Evolutionary conservation across 345 rosid genomes (phyloP).

Genomic region (Linum tenue): DNA sequence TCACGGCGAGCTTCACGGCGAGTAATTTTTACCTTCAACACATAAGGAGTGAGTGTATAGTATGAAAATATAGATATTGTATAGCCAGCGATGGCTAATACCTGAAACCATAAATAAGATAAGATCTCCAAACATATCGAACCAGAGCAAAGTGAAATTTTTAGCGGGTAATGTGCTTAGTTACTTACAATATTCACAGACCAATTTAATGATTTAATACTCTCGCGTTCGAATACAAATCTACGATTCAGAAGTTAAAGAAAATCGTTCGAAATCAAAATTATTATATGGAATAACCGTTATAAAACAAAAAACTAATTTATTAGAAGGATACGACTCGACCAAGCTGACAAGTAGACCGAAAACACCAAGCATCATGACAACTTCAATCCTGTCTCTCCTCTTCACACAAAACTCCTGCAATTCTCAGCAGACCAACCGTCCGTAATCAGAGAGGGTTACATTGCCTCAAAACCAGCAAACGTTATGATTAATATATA

Average conservation of each 20-base stretch:
- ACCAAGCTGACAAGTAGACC: constrained; percentile 38
- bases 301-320: background rate
- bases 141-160: background rate
- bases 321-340: constrained; percentile 36
- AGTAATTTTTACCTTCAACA: constrained; percentile 31
- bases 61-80: constrained; percentile 23
- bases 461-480: no score
- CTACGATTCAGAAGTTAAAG: constrained; percentile 26
- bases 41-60: constrained; percentile 38
- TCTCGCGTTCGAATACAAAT: constrained; percentile 38
- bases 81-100: constrained; percentile 33
- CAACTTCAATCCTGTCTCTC: constrained; percentile 42
- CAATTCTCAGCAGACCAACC: constrained; percentile 5
- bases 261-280: constrained; percentile 1
- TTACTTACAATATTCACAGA: constrained; percentile 37
- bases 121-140: background rate
- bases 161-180: background rate
- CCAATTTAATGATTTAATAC: constrained; percentile 37
- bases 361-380: constrained; percentile 38
- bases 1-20: background rate
- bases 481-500: no score
- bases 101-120: constrained; percentile 22
- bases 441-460: background rate
- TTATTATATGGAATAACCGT: background rate
- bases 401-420: constrained; percentile 58